Conservation (phyloP, 192 early-diverging fungal genomes). For the Physocladia obscura region DNA sequence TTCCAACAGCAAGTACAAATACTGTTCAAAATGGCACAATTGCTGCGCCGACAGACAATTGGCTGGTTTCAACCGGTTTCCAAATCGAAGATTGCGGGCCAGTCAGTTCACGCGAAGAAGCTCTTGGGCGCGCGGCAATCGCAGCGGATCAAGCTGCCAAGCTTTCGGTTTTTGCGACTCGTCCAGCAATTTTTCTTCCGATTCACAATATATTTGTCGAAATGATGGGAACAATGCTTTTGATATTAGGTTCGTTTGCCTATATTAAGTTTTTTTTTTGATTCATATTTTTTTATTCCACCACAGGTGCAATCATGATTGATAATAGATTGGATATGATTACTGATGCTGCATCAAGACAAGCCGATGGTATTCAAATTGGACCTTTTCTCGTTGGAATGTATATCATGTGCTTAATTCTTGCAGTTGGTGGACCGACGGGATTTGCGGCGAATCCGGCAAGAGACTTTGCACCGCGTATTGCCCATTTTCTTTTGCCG, state of each 20-base stretch:
- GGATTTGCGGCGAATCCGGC: constrained; percentile 36
- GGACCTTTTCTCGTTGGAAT: constrained; percentile 25
- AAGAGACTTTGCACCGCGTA: constrained; percentile 26
- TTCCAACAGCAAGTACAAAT: too few relatives aligned
- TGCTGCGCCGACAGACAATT: too few relatives aligned
- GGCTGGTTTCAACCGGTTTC: too few relatives aligned
- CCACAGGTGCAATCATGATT: constrained; percentile 4
- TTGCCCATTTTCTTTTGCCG: constrained; percentile 33
- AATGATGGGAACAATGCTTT: constrained; percentile 10
- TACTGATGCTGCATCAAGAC: not conserved
- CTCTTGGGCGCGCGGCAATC: constrained; percentile 19
- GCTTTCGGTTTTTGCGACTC: constrained; percentile 27
- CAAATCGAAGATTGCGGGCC: too few relatives aligned
- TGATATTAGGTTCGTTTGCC: constrained; percentile 19
- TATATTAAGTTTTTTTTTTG: not conserved
- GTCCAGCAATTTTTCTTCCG: constrained; percentile 31
- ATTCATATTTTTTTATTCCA: not conserved
- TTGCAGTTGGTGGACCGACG: constrained; percentile 35
- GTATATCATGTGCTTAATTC: constrained; percentile 23
- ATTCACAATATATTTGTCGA: constrained; percentile 34
- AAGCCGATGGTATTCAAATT: not conserved
- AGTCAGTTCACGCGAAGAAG: constrained; percentile 25
- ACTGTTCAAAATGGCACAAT: too few relatives aligned
- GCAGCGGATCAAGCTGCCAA: constrained; percentile 35
- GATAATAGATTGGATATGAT: constrained; percentile 11